These are phyloP conservation scores for Leccinellum luteum DNA, from an alignment of 768 basidiomycete genomes.

Conservation along the genomic window DNA sequence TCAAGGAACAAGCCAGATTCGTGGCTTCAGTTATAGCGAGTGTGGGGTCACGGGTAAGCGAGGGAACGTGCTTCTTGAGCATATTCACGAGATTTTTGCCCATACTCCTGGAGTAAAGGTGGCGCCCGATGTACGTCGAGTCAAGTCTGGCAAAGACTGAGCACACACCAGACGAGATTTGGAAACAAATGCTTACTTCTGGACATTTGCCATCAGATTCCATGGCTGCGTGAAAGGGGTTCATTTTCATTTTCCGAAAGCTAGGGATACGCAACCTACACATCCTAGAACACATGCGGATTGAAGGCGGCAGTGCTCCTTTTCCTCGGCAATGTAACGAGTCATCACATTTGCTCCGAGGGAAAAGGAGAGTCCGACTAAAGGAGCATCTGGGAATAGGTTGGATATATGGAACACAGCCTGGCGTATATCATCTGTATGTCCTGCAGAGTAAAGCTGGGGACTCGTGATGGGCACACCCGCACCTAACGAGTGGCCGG, in stretches of 20 bases:
- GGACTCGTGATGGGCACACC: conserved; percentile 79
- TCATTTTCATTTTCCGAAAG: conserved; percentile 12
- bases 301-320: conserved; percentile 54
- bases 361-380: conserved; percentile 90
- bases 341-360: conserved; percentile 91
- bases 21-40: conserved; percentile 50
- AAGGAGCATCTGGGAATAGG: conserved; percentile 72
- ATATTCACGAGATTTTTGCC: conserved; percentile 66
- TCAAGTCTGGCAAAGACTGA: conserved; percentile 44
- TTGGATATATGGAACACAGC: conserved; percentile 74
- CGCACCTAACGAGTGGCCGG: conserved; percentile 54
- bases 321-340: conserved; percentile 86
- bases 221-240: conserved; percentile 41
- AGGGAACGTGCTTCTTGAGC: conserved; percentile 47
- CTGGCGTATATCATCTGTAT: conserved; percentile 86
- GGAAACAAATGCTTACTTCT: conserved; percentile 27
- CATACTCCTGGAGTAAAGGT: conserved; percentile 78
- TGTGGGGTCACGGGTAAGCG: conserved; percentile 49
- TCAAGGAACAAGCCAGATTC: conserved; percentile 43
- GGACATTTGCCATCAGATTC: conserved; percentile 40
- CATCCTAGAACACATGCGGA: conserved; percentile 73
- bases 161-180: conserved; percentile 4
- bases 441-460: conserved; percentile 83
- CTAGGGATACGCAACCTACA: conserved; percentile 43
- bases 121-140: conserved; percentile 51